Conservation (phyloP, 441 rosid species). For the Kokia cookei region DNA sequence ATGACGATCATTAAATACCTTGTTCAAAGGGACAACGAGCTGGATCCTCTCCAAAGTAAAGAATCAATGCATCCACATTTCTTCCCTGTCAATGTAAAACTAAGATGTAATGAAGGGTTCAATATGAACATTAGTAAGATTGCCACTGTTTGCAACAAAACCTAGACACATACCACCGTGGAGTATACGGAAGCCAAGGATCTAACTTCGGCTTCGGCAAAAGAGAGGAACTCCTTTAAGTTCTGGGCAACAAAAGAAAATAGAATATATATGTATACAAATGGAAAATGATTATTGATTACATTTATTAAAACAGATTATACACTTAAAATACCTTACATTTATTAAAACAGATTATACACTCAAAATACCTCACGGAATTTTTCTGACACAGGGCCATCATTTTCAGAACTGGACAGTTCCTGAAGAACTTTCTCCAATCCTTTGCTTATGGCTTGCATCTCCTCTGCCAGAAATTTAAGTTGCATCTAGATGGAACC, state of each 20-base stretch:
- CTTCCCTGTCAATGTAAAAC: conserved; percentile 52
- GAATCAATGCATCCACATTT: conserved; percentile 81
- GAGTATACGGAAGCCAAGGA: conserved; percentile 80
- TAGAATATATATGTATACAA: not conserved
- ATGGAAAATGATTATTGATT: not conserved
- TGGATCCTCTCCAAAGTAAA: conserved; percentile 98
- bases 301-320: not conserved
- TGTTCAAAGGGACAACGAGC: conserved; percentile 91
- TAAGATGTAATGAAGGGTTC: not conserved
- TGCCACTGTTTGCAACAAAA: conserved; percentile 1
- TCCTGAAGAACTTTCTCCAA: conserved; percentile 89
- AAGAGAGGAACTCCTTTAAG: conserved; percentile 67
- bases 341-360: not conserved
- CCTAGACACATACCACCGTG: conserved; percentile 59
- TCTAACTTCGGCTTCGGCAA: conserved; percentile 88
- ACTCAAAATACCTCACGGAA: conserved; percentile 55
- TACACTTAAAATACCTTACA: conserved; percentile 40
- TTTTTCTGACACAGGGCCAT: conserved; percentile 68
- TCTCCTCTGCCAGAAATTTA: conserved; percentile 91
- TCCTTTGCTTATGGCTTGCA: conserved; percentile 95
- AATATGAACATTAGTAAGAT: not conserved
- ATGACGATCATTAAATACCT: conserved; percentile 35
- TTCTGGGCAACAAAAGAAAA: conserved; percentile 31
- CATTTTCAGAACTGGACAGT: conserved; percentile 74
- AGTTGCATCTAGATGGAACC: conserved; percentile 67